Conservation (phyloP, 805 yeast species). For the Metschnikowia cubensis region DNA sequence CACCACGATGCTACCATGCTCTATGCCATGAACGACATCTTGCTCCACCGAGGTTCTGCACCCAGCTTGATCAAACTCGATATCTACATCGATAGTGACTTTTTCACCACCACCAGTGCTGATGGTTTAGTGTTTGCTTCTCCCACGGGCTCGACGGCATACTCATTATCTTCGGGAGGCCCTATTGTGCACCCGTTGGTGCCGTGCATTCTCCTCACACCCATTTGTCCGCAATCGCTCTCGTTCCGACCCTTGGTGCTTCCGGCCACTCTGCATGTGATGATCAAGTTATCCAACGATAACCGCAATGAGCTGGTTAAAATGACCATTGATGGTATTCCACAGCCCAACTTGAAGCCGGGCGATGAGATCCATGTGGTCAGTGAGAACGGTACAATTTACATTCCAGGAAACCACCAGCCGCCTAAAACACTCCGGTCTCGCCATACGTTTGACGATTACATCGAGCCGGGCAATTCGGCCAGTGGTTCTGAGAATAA, state of each 20-base stretch:
- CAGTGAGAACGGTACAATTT: conserved; percentile 60
- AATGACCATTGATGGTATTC: conserved; percentile 80
- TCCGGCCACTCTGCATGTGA: conserved; percentile 74
- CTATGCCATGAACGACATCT: conserved; percentile 91
- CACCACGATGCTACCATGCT: conserved; percentile 33
- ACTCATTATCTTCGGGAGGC: conserved; percentile 86
- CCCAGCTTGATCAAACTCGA: conserved; percentile 84
- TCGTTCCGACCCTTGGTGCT: conserved; percentile 86
- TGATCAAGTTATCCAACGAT: conserved; percentile 54
- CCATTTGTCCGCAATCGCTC: conserved; percentile 86
- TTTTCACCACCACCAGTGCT: conserved; percentile 83
- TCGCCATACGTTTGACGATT: conserved; percentile 18
- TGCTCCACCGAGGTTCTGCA: conserved; percentile 80
- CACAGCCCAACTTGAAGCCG: conserved; percentile 59
- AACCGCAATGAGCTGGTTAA: conserved; percentile 42
- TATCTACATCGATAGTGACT: conserved; percentile 78
- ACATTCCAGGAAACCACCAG: conserved; percentile 46
- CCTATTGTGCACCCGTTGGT: conserved; percentile 88
- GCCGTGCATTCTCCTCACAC: conserved; percentile 76
- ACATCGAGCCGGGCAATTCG: conserved; percentile 19
- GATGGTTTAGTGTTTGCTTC: conserved; percentile 85
- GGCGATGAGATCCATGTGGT: conserved; percentile 80
- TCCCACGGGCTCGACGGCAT: conserved; percentile 95
- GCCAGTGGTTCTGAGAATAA: conserved; percentile 4
- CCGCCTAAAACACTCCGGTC: conserved; percentile 28